phyloP scores from a whole-genome alignment of 768 basidiomycete species.

The Pholiota molesta region DNA sequence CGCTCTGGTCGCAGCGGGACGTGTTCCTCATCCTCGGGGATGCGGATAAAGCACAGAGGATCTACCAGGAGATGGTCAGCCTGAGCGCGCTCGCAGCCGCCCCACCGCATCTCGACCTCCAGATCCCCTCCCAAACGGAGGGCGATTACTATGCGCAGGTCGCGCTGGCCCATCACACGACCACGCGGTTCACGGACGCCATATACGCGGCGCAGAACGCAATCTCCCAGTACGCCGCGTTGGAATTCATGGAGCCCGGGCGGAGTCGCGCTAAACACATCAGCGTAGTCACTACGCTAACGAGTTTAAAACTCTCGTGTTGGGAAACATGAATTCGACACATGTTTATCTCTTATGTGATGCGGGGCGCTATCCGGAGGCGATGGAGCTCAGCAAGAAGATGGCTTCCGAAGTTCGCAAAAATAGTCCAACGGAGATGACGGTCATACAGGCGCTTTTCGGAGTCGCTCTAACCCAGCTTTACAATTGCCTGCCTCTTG shows the following conservation, averaged over 20 bases:
- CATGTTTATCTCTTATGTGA: conserved; percentile 4
- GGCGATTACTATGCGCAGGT: conserved; percentile 4
- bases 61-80: background rate
- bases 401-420: background rate
- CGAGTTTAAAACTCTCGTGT: background rate
- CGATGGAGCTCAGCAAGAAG: background rate
- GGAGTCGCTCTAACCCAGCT: background rate
- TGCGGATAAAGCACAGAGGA: background rate
- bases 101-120: background rate
- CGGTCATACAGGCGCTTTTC: background rate
- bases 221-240: background rate
- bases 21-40: background rate
- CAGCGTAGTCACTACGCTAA: background rate
- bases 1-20: background rate
- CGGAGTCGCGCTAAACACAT: background rate
- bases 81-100: background rate
- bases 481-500: background rate
- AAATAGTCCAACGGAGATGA: background rate
- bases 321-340: background rate
- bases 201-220: conserved; percentile 1
- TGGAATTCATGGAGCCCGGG: background rate
- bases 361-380: conserved; percentile 2
- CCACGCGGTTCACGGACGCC: background rate
- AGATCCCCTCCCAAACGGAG: conserved; percentile 4
- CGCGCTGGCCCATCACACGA: background rate